Evolutionary conservation across 176 grass and related monocot genomes (phyloP).

Genomic region (Eragrostis curvula): DNA sequence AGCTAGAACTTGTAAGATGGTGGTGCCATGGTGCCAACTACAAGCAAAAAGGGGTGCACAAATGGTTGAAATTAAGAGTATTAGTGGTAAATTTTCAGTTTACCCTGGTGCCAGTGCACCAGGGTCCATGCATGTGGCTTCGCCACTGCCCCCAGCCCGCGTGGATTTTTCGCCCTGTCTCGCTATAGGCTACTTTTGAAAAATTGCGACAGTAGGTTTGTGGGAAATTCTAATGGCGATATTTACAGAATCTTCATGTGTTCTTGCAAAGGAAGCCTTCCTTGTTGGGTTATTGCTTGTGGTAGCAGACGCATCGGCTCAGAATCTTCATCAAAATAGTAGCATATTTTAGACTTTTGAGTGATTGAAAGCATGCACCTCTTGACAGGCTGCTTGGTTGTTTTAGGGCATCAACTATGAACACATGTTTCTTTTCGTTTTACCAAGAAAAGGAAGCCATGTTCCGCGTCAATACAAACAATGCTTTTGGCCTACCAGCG

Average conservation of each 20-base stretch:
- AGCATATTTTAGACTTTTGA: neutral
- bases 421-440: neutral
- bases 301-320: neutral
- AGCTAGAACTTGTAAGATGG: too few species aligned
- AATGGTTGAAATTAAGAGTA: too few species aligned
- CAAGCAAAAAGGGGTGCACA: too few species aligned
- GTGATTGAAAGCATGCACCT: neutral
- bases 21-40: too few species aligned
- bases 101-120: too few species aligned
- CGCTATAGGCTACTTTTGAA: neutral
- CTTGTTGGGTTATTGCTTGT: neutral
- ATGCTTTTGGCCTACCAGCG: neutral
- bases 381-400: neutral
- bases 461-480: neutral
- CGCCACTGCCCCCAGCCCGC: neutral
- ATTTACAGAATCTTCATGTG: conserved; percentile 1
- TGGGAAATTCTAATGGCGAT: neutral
- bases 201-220: conserved; percentile 23
- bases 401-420: neutral
- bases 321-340: neutral
- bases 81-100: too few species aligned
- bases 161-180: neutral
- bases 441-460: too few species aligned
- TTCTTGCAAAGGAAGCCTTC: neutral
- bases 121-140: too few species aligned